Evolutionary conservation across 2,329 filamentous ascomycete genomes (phyloP).

Genomic region (Zymoseptoria ardabiliae): DNA sequence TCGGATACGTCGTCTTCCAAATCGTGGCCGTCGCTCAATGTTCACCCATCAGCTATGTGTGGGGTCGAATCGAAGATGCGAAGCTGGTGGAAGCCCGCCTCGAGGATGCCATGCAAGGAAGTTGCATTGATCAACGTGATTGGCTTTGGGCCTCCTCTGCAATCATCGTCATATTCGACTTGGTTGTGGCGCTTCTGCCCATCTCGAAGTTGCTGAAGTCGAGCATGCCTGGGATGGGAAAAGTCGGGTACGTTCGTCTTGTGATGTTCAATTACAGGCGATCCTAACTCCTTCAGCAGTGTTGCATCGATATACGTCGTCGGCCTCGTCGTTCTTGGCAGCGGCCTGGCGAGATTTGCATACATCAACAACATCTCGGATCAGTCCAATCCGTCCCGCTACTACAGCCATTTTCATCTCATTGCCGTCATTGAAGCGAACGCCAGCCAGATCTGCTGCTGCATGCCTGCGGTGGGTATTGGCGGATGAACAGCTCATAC

Average conservation of each 20-base stretch:
- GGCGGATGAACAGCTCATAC: background rate
- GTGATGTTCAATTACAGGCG: background rate
- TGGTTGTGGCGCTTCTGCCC: slow-evolving; percentile 9
- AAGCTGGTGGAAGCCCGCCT: background rate
- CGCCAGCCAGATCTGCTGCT: slow-evolving; percentile 12
- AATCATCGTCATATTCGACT: slow-evolving; percentile 6
- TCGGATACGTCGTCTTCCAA: slow-evolving; percentile 7
- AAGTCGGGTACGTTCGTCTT: slow-evolving; percentile 8
- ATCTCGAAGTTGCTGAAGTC: slow-evolving; percentile 6
- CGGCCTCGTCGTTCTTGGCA: slow-evolving; percentile 9
- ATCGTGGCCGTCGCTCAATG: slow-evolving; percentile 7
- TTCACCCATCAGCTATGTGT: slow-evolving; percentile 3
- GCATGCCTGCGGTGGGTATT: slow-evolving; percentile 26
- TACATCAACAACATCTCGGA: slow-evolving; percentile 4
- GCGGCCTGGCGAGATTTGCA: slow-evolving; percentile 8
- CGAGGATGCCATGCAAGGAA: background rate
- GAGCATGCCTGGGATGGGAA: slow-evolving; percentile 1
- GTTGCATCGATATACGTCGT: slow-evolving; percentile 7
- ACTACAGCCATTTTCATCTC: slow-evolving; percentile 10
- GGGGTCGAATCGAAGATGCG: slow-evolving; percentile 1
- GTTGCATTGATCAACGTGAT: slow-evolving; percentile 5
- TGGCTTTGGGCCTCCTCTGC: slow-evolving; percentile 3
- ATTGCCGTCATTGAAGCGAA: slow-evolving; percentile 14
- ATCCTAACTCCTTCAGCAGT: background rate
- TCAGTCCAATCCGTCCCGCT: slow-evolving; percentile 8